Evolutionary conservation across 2,329 filamentous ascomycete genomes (phyloP).

Genomic region (Fusarium nelsonii): DNA sequence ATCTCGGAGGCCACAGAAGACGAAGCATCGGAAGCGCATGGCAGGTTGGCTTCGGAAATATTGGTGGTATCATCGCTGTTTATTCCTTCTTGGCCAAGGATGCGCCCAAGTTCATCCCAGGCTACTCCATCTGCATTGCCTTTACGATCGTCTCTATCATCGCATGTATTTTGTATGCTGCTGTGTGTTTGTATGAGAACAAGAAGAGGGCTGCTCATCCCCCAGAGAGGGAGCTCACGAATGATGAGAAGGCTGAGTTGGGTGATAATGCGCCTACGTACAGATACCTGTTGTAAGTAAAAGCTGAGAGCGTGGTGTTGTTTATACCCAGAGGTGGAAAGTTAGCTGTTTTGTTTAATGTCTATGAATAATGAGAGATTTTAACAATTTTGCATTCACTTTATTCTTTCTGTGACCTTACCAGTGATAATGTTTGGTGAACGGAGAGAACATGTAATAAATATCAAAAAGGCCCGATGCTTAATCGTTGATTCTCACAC

Average conservation of each 20-base stretch:
- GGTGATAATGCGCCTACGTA: constrained; percentile 72
- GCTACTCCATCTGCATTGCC: constrained; percentile 81
- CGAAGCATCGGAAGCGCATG: constrained; percentile 78
- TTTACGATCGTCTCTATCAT: constrained; percentile 78
- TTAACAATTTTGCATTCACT: neutral
- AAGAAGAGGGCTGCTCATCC: constrained; percentile 65
- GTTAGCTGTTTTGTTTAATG: constrained; percentile 1
- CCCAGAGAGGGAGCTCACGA: constrained; percentile 60
- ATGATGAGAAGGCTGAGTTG: constrained; percentile 71
- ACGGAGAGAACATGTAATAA: neutral
- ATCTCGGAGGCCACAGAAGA: constrained; percentile 78
- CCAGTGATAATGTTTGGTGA: too few species aligned
- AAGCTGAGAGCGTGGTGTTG: neutral
- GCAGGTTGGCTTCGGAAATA: constrained; percentile 84
- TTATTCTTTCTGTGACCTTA: too few species aligned
- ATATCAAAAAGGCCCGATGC: neutral
- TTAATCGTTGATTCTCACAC: neutral
- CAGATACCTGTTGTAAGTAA: constrained; percentile 65
- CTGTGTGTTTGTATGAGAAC: constrained; percentile 71
- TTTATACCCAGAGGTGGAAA: constrained; percentile 15
- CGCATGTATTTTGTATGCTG: constrained; percentile 70
- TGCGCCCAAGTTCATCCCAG: constrained; percentile 75
- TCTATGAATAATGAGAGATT: constrained; percentile 28
- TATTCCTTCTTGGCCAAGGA: constrained; percentile 77
- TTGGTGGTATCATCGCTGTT: constrained; percentile 82